Evolutionary conservation across 345 rosid genomes (phyloP), one percentile per base, ranked within the genome.

Genomic region (Toxicodendron radicans): DNA sequence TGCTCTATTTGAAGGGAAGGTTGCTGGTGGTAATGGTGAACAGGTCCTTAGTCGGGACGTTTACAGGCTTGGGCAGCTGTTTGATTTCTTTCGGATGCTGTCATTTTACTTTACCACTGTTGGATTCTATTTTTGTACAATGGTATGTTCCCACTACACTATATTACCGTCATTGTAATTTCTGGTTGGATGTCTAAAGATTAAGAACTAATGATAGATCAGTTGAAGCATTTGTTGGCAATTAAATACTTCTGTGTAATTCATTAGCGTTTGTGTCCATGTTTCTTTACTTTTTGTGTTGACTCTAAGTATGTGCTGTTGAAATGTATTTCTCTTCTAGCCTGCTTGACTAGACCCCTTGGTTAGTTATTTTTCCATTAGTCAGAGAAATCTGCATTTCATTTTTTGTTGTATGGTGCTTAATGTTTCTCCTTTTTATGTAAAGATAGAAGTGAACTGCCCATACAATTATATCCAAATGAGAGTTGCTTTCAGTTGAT

Each of bases 41-140:
- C 99, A 95, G 85, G 96, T 95, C 83, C 97, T 95, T 72, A 95
- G 99, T 73, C 91, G 99, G 76, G 99, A 95, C 79, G 86, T 93
- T 51, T 95, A 93, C 90, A 89, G 99, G 85, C 95, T 95, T 27
- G 99, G 99, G 70, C 99, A 93, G 86, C 98, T 93, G 64, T 92
- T 93, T 80, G 99, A 95, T 83, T 95, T 95, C 85, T 93, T 95
- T 64, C 80, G 99, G 70, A 93, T 95, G 99, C 83, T 95, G 97
- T 93, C 99, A 45, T 95, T 88, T 78, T 95, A 85, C 88, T 93
- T 95, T 72, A 95, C 97, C 71, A 93, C 99, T 11, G 99, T 95
- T 79, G 99, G 98, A 71, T 93, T 66, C 87, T 95, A 95, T 61
- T 85, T 91, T 38, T 95, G 99, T 79, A 95, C 97, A 56, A 93